Evolutionary conservation across 2,329 filamentous ascomycete genomes (phyloP).

Genomic region (Penicillium sp.): DNA sequence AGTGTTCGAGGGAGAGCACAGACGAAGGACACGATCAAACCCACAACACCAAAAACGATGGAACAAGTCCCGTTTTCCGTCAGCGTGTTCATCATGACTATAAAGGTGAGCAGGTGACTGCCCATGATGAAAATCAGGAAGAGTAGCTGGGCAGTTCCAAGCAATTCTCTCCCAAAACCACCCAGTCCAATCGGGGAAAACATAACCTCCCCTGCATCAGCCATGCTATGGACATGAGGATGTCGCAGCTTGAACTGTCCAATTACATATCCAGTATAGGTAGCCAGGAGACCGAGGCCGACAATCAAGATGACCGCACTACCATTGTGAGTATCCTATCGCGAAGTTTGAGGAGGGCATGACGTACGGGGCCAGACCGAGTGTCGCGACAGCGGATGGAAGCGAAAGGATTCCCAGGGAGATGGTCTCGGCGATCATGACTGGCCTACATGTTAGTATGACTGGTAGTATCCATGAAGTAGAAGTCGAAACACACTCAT

Average conservation of each 20-base stretch:
- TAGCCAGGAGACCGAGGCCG: slow-evolving; percentile 50
- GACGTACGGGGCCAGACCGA: slow-evolving; percentile 16
- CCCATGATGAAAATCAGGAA: slow-evolving; percentile 64
- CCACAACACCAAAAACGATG: slow-evolving; percentile 57
- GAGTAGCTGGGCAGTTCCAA: slow-evolving; percentile 56
- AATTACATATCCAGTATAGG: slow-evolving; percentile 55
- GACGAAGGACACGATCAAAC: slow-evolving; percentile 53
- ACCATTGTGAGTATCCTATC: neutral
- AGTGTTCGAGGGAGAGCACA: slow-evolving; percentile 58
- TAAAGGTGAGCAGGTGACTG: slow-evolving; percentile 65
- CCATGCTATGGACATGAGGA: slow-evolving; percentile 60
- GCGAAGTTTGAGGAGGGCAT: neutral
- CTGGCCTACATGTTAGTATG: slow-evolving; percentile 7
- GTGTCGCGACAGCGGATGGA: slow-evolving; percentile 15
- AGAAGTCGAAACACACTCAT: slow-evolving; percentile 9
- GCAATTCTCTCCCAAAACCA: slow-evolving; percentile 54
- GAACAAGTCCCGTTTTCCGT: slow-evolving; percentile 58
- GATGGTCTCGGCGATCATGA: slow-evolving; percentile 23
- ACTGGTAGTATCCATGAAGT: neutral
- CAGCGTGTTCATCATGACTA: slow-evolving; percentile 61
- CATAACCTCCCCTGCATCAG: slow-evolving; percentile 60
- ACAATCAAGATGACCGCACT: slow-evolving; percentile 51
- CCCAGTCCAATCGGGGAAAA: slow-evolving; percentile 57
- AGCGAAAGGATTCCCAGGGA: slow-evolving; percentile 19
- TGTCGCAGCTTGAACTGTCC: slow-evolving; percentile 52